Evolutionary conservation across 345 rosid species (phyloP).

Genomic region (Eucalyptus erythrocorys): DNA sequence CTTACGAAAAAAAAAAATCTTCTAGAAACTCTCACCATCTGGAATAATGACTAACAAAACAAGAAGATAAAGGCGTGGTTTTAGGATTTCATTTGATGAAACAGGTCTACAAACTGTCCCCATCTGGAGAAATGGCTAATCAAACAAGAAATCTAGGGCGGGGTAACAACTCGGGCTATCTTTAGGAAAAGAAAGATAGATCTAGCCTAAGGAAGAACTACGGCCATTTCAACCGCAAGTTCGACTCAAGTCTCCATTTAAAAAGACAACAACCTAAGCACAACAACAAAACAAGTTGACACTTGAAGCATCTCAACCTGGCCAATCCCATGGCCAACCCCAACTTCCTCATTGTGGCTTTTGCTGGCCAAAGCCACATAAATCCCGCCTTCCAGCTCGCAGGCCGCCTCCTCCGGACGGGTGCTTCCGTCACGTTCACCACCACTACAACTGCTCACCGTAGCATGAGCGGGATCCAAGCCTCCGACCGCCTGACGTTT

Average conservation of each 20-base stretch:
- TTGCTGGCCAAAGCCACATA: constrained; percentile 50
- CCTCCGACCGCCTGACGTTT: constrained; percentile 18
- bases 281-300: neutral
- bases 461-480: constrained; percentile 13
- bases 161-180: neutral
- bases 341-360: constrained; percentile 25
- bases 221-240: neutral
- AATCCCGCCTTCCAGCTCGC: constrained; percentile 49
- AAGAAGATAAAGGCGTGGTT: neutral
- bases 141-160: neutral
- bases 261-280: neutral
- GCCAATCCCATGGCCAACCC: neutral
- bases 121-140: neutral
- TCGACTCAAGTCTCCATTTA: neutral
- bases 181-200: neutral
- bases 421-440: constrained; percentile 29
- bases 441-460: constrained; percentile 21
- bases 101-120: neutral
- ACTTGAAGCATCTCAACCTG: neutral
- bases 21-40: neutral
- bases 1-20: too few relatives aligned
- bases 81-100: neutral
- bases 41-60: neutral
- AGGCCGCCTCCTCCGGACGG: constrained; percentile 30
- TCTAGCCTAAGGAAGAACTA: neutral